Evolutionary conservation across 2,329 filamentous ascomycete genomes (phyloP).

Genomic region (Phaeosphaeria sp.): DNA sequence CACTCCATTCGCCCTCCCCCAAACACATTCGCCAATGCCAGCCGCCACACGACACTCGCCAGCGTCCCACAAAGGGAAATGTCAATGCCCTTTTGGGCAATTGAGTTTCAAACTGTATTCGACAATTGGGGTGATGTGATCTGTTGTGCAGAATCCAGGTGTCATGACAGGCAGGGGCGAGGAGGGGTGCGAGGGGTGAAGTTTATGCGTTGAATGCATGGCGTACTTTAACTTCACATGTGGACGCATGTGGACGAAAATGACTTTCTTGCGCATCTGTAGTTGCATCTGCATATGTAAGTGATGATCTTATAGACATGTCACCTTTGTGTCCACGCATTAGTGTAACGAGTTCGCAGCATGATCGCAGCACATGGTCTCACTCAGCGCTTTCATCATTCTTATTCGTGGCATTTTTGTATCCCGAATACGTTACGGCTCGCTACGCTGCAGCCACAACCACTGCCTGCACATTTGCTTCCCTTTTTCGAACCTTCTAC

Average conservation of each 20-base stretch:
- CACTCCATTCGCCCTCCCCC: too few relatives aligned
- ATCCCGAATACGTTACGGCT: not conserved
- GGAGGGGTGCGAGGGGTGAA: not conserved
- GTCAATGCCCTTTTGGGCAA: not conserved
- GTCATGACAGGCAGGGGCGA: not conserved
- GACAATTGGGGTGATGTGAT: not conserved
- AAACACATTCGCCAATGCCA: not conserved
- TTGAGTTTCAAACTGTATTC: not conserved
- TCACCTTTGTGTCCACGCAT: too few relatives aligned
- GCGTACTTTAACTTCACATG: not conserved
- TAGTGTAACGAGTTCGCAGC: not conserved
- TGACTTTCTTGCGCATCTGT: too few relatives aligned
- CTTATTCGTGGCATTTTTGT: constrained; percentile 21
- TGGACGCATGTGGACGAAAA: not conserved
- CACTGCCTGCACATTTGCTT: too few relatives aligned
- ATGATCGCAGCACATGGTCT: not conserved
- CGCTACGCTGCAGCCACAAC: not conserved
- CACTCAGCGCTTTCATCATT: constrained; percentile 13
- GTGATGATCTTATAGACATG: too few relatives aligned
- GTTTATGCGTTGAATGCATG: constrained; percentile 2
- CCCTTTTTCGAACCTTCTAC: too few relatives aligned
- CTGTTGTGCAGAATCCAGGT: not conserved
- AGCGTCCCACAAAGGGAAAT: not conserved
- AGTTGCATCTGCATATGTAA: constrained; percentile 7
- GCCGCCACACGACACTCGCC: too few relatives aligned